Evolutionary conservation across 1,139 yeast species (phyloP), one percentile per base, ranked within the genome.

Genomic region (Eremothecium coryli): DNA sequence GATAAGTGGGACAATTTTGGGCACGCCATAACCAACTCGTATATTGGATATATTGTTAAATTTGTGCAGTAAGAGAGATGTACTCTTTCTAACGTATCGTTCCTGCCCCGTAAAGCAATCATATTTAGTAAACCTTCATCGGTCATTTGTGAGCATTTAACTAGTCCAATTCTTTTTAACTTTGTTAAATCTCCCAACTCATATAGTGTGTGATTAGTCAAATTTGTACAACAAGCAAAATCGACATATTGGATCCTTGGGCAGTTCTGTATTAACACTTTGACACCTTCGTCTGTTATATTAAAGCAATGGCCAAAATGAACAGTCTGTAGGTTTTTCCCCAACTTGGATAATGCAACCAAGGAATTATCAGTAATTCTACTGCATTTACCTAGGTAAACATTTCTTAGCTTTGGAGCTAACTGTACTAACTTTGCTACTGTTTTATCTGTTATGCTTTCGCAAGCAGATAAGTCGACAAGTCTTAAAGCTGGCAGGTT

Each of bases 271-370:
- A 85, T 85, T 42, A 90, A 66, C 9, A 73, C 68, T 14, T 75
- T 72, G 16, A 90, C 93, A 12, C 96, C 95, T 42, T 71, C 73
- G 60, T 90, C 97, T 1, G 97, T 90, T 38, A 90, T 82, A 50
- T 80, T 74, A 34, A 78, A 74, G 63, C 98, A 90, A 62, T 90
- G 98, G 17, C 97, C 97, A 44, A 90, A 70, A 61, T 90, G 98
- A 37, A 90, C 70, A 50, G 86, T 85, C 55, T 88, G 96, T 46
- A 90, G 66, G 49, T 80, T 79, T 52, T 84, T 76, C 5, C 94
- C 95, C 39, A 88, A 65, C 32, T 68, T 70, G 9, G 93, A 68
- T 44, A 86, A 66, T 14, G 86, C 78, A 39, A 77, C 67, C 29
- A 90, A 65, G 2, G 93, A 76, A 1, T 79, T 71, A 64, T 90